Evolutionary conservation across 1,139 yeast species (phyloP).

Genomic region (Suhomyces maxii): DNA sequence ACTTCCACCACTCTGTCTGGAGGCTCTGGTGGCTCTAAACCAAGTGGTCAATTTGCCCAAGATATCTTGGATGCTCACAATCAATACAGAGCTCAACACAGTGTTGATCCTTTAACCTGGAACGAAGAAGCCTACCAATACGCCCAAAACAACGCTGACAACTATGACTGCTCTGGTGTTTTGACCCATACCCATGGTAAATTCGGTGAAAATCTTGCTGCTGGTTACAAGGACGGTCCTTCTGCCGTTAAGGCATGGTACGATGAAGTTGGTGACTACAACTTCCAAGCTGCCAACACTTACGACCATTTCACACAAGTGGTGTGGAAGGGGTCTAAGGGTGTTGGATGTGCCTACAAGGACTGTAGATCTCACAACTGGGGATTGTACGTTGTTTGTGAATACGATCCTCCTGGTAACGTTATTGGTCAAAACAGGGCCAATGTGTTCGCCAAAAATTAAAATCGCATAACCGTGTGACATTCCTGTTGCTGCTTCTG

Average conservation of each 20-base stretch:
- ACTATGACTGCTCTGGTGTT: slow-evolving; percentile 26
- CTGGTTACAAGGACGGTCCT: slow-evolving; percentile 23
- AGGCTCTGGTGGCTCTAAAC: slow-evolving; percentile 10
- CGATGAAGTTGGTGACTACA: slow-evolving; percentile 21
- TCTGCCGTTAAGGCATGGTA: slow-evolving; percentile 27
- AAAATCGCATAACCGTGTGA: neutral
- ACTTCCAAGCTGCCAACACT: slow-evolving; percentile 22
- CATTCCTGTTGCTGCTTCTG: neutral
- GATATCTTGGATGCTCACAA: slow-evolving; percentile 25
- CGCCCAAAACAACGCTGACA: slow-evolving; percentile 24
- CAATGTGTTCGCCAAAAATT: slow-evolving; percentile 17
- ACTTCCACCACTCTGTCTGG: slow-evolving; percentile 3
- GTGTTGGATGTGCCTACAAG: slow-evolving; percentile 74
- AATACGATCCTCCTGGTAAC: slow-evolving; percentile 27
- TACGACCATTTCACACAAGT: slow-evolving; percentile 84
- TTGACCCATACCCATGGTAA: slow-evolving; percentile 27
- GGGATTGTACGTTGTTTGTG: slow-evolving; percentile 25
- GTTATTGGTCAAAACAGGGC: slow-evolving; percentile 17
- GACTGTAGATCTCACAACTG: slow-evolving; percentile 34
- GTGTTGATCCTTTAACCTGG: slow-evolving; percentile 24
- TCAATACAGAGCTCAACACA: slow-evolving; percentile 22
- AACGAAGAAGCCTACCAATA: slow-evolving; percentile 20
- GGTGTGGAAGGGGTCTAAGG: slow-evolving; percentile 70
- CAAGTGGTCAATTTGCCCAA: slow-evolving; percentile 19
- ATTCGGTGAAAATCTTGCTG: slow-evolving; percentile 28